These are phyloP conservation scores for Eucalyptus fibrosa DNA, from an alignment of 345 rosid genomes.

Conservation along the genomic window DNA sequence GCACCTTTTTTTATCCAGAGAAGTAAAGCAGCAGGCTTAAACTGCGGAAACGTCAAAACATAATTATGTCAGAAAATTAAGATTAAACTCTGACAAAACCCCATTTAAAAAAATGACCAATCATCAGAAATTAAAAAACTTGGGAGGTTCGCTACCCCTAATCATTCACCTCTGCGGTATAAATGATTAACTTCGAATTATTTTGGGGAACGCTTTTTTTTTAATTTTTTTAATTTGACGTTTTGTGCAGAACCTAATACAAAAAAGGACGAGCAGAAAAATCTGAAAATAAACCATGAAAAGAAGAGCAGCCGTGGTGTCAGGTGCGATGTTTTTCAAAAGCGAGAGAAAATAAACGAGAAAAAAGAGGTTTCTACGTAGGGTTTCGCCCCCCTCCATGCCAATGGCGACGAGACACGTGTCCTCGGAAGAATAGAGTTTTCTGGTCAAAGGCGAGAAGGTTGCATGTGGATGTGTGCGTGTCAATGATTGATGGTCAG, in stretches of 20 bases:
- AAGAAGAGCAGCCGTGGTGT: neutral
- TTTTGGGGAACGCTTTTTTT: neutral
- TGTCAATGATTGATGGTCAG: conserved; percentile 7
- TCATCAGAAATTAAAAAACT: neutral
- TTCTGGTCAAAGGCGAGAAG: neutral
- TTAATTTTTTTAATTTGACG: neutral
- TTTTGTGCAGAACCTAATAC: neutral
- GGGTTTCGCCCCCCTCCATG: neutral
- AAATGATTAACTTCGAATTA: neutral
- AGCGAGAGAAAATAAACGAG: neutral
- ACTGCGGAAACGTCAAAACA: neutral
- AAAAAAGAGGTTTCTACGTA: neutral
- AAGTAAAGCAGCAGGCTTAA: neutral
- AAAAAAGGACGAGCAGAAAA: neutral
- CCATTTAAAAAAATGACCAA: neutral
- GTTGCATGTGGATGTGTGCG: neutral
- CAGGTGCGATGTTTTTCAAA: neutral
- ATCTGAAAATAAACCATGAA: neutral
- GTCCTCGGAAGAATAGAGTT: neutral
- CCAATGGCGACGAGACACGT: neutral
- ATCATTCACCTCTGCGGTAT: neutral
- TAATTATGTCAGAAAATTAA: neutral
- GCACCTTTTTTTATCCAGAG: neutral
- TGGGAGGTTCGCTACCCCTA: neutral
- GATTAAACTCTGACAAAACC: neutral